Percentiles rank a stretch among this genome's conserved stretches.
Evolutionary conservation across 2,329 filamentous ascomycete species (phyloP).

Genomic region (Penicillium frequentans): DNA sequence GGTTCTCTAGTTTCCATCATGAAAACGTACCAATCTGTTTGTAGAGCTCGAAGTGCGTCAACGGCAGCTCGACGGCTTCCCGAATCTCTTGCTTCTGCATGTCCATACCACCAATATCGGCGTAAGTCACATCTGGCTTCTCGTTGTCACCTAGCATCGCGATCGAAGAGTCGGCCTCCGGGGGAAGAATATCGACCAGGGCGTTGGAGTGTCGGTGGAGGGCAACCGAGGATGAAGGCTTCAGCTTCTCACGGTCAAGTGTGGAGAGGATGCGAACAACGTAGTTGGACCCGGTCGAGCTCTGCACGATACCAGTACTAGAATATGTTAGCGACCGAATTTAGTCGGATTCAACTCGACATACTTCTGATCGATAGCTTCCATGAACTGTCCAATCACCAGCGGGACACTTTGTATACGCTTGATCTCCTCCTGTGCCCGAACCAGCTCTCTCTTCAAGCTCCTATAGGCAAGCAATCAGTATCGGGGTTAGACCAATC

Average conservation of each 20-base stretch:
- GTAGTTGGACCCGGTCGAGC: constrained; percentile 97
- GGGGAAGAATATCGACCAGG: constrained; percentile 96
- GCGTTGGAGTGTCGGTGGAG: constrained; percentile 98
- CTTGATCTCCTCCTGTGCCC: constrained; percentile 99
- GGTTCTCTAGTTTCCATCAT: no score
- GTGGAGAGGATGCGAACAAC: constrained; percentile 98
- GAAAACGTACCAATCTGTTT: constrained; percentile 77
- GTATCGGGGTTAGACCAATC: not conserved
- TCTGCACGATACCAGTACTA: constrained; percentile 97
- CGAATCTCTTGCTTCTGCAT: constrained; percentile 99
- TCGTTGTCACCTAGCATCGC: constrained; percentile 96
- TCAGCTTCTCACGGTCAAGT: constrained; percentile 95
- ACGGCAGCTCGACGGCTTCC: constrained; percentile 92
- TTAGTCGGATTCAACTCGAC: not conserved
- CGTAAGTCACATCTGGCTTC: constrained; percentile 98
- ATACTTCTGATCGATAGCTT: constrained; percentile 98
- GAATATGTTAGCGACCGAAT: not conserved
- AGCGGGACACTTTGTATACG: constrained; percentile 97
- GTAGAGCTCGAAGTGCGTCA: constrained; percentile 98
- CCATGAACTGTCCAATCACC: constrained; percentile 99
- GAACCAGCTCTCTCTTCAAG: constrained; percentile 93
- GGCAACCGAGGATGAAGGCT: constrained; percentile 95
- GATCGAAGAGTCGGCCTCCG: constrained; percentile 97
- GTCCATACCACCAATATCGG: constrained; percentile 93
- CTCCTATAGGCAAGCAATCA: constrained; percentile 58